A percentile compares a stretch with the other conserved stretches of the same genome.
Conservation (phyloP, 2,329 filamentous ascomycete genomes). For the Nigrospora osmanthi region DNA sequence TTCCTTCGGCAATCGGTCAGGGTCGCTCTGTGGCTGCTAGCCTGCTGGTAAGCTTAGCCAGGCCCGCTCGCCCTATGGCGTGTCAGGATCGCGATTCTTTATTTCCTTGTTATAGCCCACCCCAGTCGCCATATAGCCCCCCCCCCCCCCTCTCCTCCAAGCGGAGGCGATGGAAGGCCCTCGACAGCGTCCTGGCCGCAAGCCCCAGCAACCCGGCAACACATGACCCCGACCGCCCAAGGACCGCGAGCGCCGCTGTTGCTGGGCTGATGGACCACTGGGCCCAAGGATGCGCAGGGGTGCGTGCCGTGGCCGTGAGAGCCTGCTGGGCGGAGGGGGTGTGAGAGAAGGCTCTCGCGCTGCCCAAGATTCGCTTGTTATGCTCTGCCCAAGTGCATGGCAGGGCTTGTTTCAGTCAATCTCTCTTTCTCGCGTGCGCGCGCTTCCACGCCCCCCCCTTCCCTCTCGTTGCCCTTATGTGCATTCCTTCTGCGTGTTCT, state of each 20-base stretch:
- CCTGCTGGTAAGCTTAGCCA: conserved; percentile 15
- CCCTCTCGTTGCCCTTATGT: conserved; percentile 28
- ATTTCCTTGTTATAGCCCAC: conserved; percentile 23
- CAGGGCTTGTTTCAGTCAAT: conserved; percentile 36
- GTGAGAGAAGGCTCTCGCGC: not conserved
- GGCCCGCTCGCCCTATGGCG: conserved; percentile 22
- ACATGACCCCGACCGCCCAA: not conserved
- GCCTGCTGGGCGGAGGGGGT: conserved; percentile 10
- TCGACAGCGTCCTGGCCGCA: not conserved
- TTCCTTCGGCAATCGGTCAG: conserved; percentile 23
- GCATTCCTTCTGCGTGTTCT: conserved; percentile 30
- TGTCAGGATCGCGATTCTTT: conserved; percentile 22
- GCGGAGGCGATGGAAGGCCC: conserved; percentile 20
- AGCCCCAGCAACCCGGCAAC: not conserved
- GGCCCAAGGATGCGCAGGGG: conserved; percentile 9
- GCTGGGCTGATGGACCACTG: not conserved
- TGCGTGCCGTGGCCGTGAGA: conserved; percentile 16
- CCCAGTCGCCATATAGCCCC: conserved; percentile 23
- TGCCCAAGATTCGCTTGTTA: conserved; percentile 27
- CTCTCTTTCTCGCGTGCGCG: conserved; percentile 12
- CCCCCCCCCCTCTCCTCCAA: conserved; percentile 20
- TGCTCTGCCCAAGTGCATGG: conserved; percentile 33
- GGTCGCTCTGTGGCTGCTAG: conserved; percentile 20
- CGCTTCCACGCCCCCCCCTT: no score
- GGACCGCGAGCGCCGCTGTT: not conserved